A percentile compares a stretch with the other conserved stretches of the same genome.
Evolutionary conservation across 1,284 basidiomycete genomes (phyloP).

Genomic region (Naganishia albida): DNA sequence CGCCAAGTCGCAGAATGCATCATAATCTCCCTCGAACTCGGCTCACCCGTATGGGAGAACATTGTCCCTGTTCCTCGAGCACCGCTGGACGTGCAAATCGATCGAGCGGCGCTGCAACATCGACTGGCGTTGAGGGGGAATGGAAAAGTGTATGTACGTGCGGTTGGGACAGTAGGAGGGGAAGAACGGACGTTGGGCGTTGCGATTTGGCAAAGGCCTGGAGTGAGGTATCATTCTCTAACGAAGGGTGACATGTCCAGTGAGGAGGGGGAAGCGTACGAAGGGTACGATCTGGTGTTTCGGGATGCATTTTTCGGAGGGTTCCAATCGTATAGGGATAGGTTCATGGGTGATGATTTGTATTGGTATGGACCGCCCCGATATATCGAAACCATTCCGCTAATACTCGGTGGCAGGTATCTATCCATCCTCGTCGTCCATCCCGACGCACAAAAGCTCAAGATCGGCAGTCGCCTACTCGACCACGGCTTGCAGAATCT

Average conservation of each 20-base stretch:
- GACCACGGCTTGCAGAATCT: slow-evolving; percentile 21
- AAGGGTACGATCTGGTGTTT: slow-evolving; percentile 24
- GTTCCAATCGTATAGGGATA: slow-evolving; percentile 18
- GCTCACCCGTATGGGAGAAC: slow-evolving; percentile 17
- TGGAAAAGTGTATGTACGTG: slow-evolving; percentile 12
- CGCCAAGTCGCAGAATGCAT: slow-evolving; percentile 11
- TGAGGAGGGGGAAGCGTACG: slow-evolving; percentile 12
- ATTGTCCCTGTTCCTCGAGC: slow-evolving; percentile 8
- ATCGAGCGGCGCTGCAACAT: slow-evolving; percentile 19
- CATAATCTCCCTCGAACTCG: slow-evolving; percentile 22
- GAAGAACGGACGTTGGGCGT: slow-evolving; percentile 13
- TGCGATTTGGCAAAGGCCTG: slow-evolving; percentile 20
- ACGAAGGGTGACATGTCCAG: slow-evolving; percentile 7
- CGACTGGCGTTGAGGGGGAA: neutral
- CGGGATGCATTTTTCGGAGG: slow-evolving; percentile 21
- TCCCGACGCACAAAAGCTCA: slow-evolving; percentile 19
- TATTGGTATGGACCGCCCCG: slow-evolving; percentile 19
- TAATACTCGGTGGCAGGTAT: neutral
- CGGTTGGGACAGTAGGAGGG: neutral
- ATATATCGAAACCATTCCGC: neutral
- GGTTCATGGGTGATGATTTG: slow-evolving; percentile 11
- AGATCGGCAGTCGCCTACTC: slow-evolving; percentile 21
- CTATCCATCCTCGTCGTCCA: slow-evolving; percentile 26
- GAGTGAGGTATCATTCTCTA: slow-evolving; percentile 7
- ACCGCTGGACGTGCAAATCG: slow-evolving; percentile 12